Evolutionary conservation across 768 basidiomycete genomes (phyloP), one percentile per base, ranked within the genome.

Genomic region (Auriscalpium microsporum): DNA sequence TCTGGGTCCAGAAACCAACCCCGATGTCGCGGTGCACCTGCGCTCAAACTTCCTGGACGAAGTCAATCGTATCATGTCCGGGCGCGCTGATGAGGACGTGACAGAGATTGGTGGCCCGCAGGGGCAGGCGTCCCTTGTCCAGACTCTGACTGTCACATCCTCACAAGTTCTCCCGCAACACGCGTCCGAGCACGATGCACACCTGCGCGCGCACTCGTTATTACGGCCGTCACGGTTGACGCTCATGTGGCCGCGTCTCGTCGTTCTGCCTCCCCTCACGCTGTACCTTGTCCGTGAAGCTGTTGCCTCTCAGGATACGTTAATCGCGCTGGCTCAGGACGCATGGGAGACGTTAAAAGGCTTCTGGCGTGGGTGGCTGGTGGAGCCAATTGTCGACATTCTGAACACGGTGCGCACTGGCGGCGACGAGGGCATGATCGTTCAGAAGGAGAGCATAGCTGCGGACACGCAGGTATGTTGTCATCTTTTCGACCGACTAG

Each of bases 361-460:
- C 0, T 94, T 98, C 66, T 71, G 92, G 58, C 73, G 77, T 17
- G 86, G 84, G 48, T 97, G 93, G 88, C 74, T 97, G 10, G 69
- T 95, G 48, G 89, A 92, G 53, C 95, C 95, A 3, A 64, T 95
- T n/a, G 77, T 76, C 48, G 90, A 83, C 8, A 84, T 98, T 10
- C 67, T 90, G 5, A 82, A 83, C 60, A 97, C 95, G 0, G 81
- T 99, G 19, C 76, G 91, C 49, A 78, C 86, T 4, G 90, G 91
- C 8, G 83, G 87, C 21, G 89, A 88, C 42, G 81, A 79, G 16
- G 81, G 83, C 1, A 75, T 85, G 13, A 83, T 97, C 44, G 80
- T 98, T 34, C 82, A 83, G 54, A 79, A 79, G 56, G 87, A 92
- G 62, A 91, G 87, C 19, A 83, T 99, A 21, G 76, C 79, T 38